These are phyloP conservation scores for Casuarina cunninghamiana DNA, from an alignment of 306 rosid genomes.

Conservation along the genomic window DNA sequence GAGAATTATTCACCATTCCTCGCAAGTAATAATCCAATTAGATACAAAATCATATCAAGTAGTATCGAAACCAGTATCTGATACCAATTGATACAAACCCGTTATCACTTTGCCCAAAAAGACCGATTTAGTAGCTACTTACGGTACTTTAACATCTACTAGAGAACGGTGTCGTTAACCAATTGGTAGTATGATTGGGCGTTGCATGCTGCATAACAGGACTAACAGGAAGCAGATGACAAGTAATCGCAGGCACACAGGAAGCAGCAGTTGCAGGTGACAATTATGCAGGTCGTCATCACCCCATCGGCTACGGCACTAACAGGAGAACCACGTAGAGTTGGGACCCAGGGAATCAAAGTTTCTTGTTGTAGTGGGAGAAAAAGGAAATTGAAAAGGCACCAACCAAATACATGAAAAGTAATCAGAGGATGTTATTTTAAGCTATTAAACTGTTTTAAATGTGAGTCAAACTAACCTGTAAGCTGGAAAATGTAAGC, in stretches of 20 bases:
- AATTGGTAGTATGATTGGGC: neutral
- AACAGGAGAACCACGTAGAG: constrained; percentile 21
- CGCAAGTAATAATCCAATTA: too few species aligned
- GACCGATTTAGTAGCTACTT: too few species aligned
- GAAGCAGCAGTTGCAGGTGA: neutral
- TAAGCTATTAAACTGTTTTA: neutral
- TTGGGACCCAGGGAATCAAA: constrained; percentile 40
- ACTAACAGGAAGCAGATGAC: neutral
- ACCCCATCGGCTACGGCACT: constrained; percentile 24
- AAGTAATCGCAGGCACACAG: neutral
- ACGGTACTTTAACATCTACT: too few species aligned
- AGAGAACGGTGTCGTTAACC: neutral
- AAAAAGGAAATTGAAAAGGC: constrained; percentile 9
- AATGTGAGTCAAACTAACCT: constrained; percentile 2
- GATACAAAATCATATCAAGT: too few species aligned
- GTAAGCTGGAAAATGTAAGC: neutral
- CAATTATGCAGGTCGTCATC: constrained; percentile 10
- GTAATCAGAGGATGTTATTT: neutral
- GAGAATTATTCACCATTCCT: too few species aligned
- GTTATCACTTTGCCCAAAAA: too few species aligned
- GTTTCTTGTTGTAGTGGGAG: constrained; percentile 30
- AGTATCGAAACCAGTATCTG: too few species aligned
- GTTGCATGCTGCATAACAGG: neutral
- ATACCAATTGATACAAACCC: too few species aligned
- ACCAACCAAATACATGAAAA: neutral